These are phyloP conservation scores for Cercophora sp. DNA, from an alignment of 495 filamentous ascomycete species.

Conservation along the genomic window DNA sequence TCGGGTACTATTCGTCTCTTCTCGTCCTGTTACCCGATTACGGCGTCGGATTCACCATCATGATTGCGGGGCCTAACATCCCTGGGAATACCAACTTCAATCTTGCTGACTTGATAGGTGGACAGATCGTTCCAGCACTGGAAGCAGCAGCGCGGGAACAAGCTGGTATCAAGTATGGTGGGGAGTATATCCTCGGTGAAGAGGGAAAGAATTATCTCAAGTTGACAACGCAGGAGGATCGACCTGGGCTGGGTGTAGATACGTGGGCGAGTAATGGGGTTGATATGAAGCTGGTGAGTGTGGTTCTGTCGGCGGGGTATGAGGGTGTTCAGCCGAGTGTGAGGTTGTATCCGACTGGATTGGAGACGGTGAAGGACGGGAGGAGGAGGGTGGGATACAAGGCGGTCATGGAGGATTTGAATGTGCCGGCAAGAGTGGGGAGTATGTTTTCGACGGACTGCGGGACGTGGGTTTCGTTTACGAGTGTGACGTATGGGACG, in stretches of 20 bases:
- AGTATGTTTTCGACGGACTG: constrained; percentile 45
- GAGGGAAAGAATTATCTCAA: constrained; percentile 28
- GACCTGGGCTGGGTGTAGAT: constrained; percentile 46
- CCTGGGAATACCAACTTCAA: constrained; percentile 49
- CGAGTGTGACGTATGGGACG: constrained; percentile 39
- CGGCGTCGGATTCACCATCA: constrained; percentile 40
- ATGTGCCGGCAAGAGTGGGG: constrained; percentile 21
- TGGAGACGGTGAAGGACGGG: constrained; percentile 28
- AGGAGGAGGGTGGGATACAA: constrained; percentile 40
- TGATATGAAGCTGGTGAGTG: constrained; percentile 38
- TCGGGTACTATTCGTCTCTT: constrained; percentile 42
- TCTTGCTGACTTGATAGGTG: constrained; percentile 42
- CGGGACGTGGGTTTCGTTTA: constrained; percentile 48
- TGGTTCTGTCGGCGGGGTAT: constrained; percentile 30
- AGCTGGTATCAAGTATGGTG: constrained; percentile 38
- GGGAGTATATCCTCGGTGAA: no score
- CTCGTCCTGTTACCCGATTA: constrained; percentile 51
- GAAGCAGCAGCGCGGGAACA: constrained; percentile 43
- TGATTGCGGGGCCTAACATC: constrained; percentile 37
- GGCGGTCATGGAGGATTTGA: constrained; percentile 37
- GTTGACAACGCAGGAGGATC: constrained; percentile 32
- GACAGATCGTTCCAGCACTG: constrained; percentile 38
- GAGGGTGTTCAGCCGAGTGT: constrained; percentile 34
- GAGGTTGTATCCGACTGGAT: constrained; percentile 48
- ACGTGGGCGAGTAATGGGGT: constrained; percentile 48